Conservation (phyloP, 371 early-diverging fungal genomes). For the Apophysomyces trapeziformis region DNA sequence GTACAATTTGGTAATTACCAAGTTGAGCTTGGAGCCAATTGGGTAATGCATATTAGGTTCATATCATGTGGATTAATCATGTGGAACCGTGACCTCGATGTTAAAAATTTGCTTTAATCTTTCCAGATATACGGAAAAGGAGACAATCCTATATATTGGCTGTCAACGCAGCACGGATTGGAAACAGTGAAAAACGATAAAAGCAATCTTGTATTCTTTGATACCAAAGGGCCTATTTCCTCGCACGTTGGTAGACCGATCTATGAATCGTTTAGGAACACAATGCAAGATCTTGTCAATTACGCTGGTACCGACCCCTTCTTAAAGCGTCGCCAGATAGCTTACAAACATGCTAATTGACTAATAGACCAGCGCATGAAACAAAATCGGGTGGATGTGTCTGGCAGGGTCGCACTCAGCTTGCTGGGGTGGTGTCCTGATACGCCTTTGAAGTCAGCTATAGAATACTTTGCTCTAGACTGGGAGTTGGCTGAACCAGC, state of each 20-base stretch:
- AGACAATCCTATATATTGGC: conserved; percentile 41
- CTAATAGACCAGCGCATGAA: conserved; percentile 33
- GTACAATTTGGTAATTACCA: conserved; percentile 29
- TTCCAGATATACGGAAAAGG: conserved; percentile 52
- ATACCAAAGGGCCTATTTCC: conserved; percentile 28
- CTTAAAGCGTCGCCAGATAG: background rate
- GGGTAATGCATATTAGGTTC: conserved; percentile 32
- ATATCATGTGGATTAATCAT: background rate
- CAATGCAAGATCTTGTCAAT: conserved; percentile 33
- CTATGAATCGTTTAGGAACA: conserved; percentile 24
- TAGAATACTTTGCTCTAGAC: conserved; percentile 53
- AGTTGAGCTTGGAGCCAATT: conserved; percentile 54
- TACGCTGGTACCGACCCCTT: conserved; percentile 35
- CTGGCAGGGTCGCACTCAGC: conserved; percentile 40
- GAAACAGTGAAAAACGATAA: conserved; percentile 46
- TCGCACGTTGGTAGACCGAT: conserved; percentile 18
- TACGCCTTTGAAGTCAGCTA: conserved; percentile 40
- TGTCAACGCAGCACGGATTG: conserved; percentile 40
- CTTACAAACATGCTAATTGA: background rate
- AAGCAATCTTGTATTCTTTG: conserved; percentile 39
- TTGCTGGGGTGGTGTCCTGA: conserved; percentile 45
- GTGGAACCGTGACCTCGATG: background rate
- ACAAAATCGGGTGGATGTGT: conserved; percentile 40
- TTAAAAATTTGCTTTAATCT: background rate
- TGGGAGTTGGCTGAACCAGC: conserved; percentile 56